Percentiles rank a stretch among this genome's conserved stretches.
phyloP scores from a whole-genome alignment of 2,329 filamentous ascomycete genomes.

The Aspergillus sojae region DNA sequence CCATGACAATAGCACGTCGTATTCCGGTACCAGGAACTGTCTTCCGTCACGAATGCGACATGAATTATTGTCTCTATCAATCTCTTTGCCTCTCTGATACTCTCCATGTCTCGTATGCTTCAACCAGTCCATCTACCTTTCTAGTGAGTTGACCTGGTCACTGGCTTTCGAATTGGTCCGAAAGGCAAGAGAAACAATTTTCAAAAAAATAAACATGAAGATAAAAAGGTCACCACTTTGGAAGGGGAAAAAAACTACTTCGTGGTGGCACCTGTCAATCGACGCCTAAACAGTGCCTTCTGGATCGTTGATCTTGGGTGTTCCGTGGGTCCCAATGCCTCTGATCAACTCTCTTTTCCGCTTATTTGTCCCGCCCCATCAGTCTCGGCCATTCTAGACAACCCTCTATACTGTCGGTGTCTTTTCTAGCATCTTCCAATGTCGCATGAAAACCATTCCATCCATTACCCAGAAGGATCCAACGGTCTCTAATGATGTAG shows the following conservation, averaged over 20 bases:
- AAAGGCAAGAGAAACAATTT: background rate
- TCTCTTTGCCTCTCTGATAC: background rate
- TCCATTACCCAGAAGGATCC: background rate
- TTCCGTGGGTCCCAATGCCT: conserved; percentile 16
- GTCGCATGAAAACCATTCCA: background rate
- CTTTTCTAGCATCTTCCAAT: background rate
- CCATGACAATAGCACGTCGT: background rate
- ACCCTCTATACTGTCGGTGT: background rate
- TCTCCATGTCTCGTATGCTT: background rate
- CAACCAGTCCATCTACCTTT: background rate
- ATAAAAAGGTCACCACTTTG: background rate
- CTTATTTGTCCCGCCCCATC: background rate
- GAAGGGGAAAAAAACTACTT: background rate
- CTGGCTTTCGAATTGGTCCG: background rate
- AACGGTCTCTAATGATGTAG: background rate
- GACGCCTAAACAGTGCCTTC: conserved; percentile 6
- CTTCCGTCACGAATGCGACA: background rate
- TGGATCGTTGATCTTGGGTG: conserved; percentile 13
- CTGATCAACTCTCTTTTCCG: conserved; percentile 2
- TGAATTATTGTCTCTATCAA: background rate
- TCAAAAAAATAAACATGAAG: background rate
- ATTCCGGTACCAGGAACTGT: background rate
- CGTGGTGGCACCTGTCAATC: conserved; percentile 8
- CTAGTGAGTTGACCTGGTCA: background rate
- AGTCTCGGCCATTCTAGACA: conserved; percentile 7